phyloP scores from a whole-genome alignment of 2,329 filamentous ascomycete genomes.

The Ophioceras dolichostomum region DNA sequence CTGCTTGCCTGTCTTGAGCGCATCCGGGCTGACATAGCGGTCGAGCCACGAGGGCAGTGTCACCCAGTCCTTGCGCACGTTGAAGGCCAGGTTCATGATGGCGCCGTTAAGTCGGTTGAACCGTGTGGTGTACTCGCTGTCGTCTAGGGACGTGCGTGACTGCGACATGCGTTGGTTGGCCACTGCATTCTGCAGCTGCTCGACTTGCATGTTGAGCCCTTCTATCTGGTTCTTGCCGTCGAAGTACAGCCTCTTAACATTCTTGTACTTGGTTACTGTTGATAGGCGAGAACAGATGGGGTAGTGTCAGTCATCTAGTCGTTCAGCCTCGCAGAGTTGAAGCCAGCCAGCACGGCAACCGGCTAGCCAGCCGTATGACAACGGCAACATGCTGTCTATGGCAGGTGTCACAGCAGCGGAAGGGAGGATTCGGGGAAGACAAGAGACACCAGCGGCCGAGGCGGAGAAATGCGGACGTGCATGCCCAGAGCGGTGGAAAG shows the following conservation, averaged over 20 bases:
- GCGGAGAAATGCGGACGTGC: too few relatives aligned
- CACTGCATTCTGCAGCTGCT: conserved; percentile 92
- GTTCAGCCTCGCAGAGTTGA: too few relatives aligned
- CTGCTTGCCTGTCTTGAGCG: conserved; percentile 76
- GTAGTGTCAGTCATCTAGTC: too few relatives aligned
- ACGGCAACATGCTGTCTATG: too few relatives aligned
- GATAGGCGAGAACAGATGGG: conserved; percentile 24
- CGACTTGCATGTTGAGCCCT: conserved; percentile 73
- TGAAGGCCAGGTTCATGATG: conserved; percentile 89
- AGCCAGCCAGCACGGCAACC: too few relatives aligned
- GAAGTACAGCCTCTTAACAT: conserved; percentile 96
- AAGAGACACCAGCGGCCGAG: too few relatives aligned
- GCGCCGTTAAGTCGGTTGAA: conserved; percentile 89
- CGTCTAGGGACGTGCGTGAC: conserved; percentile 87
- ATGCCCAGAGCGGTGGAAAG: too few relatives aligned
- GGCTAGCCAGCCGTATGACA: too few relatives aligned
- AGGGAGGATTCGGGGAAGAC: too few relatives aligned
- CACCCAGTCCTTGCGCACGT: conserved; percentile 91
- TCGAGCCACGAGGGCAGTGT: conserved; percentile 70
- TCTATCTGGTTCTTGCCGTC: conserved; percentile 91
- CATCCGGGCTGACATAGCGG: conserved; percentile 71
- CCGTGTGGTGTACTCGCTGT: conserved; percentile 81
- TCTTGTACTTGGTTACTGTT: conserved; percentile 91
- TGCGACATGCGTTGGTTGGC: conserved; percentile 92
- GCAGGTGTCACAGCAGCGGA: too few relatives aligned